phyloP scores from a whole-genome alignment of 2,329 filamentous ascomycete species.

The Apiospora pterosperma region DNA sequence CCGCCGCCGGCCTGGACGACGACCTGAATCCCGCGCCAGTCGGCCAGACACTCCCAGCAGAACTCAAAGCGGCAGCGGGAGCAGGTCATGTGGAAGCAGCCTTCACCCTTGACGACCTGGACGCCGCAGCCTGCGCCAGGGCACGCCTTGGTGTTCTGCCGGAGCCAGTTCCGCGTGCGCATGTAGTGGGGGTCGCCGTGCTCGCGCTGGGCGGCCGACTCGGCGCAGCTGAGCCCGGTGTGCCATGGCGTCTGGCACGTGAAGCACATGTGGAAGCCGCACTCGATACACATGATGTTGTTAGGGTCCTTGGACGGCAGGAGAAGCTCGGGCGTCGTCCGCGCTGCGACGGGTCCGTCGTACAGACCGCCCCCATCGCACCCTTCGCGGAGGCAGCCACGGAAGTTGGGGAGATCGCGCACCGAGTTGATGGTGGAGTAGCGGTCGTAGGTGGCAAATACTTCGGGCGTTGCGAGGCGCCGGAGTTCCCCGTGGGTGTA shows the following conservation, averaged over 20 bases:
- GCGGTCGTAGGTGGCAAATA: slow-evolving; percentile 12
- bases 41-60: slow-evolving; percentile 28
- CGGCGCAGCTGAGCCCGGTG: slow-evolving; percentile 17
- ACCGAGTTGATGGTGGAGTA: slow-evolving; percentile 11
- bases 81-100: slow-evolving; percentile 16
- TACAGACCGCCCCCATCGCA: slow-evolving; percentile 21
- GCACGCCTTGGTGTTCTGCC: slow-evolving; percentile 21
- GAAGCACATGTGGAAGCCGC: slow-evolving; percentile 24
- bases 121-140: slow-evolving; percentile 19
- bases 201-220: slow-evolving; percentile 10
- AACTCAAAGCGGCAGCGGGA: slow-evolving; percentile 13
- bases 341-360: slow-evolving; percentile 8
- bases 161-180: slow-evolving; percentile 17
- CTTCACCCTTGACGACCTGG: slow-evolving; percentile 17
- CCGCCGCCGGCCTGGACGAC: neutral
- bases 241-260: slow-evolving; percentile 23
- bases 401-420: slow-evolving; percentile 11
- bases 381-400: slow-evolving; percentile 20
- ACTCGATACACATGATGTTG: slow-evolving; percentile 18
- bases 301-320: slow-evolving; percentile 7
- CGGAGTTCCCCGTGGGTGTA: slow-evolving; percentile 11
- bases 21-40: slow-evolving; percentile 14
- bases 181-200: neutral
- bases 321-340: neutral
- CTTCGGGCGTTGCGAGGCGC: slow-evolving; percentile 6